Evolutionary conservation across 2,329 filamentous ascomycete species (phyloP), one percentile per base, ranked within the genome.

Genomic region (Colletotrichum cuscutae): DNA sequence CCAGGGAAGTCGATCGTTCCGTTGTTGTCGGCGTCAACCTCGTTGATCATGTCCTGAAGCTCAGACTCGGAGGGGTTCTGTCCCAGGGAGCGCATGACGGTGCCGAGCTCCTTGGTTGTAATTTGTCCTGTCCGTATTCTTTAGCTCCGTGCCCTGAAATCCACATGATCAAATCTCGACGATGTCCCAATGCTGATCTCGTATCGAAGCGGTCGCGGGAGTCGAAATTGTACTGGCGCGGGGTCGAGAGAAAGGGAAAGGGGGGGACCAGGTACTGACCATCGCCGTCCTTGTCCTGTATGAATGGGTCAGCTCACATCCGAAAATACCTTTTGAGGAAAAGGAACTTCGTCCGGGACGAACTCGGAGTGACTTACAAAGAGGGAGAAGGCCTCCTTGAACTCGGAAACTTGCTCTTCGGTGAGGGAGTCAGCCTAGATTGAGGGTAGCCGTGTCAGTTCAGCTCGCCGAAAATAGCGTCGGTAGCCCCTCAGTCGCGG

Each of bases 311-410:
- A 70, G 70, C 62, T 67, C 37, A 67, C 71, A 74, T 77, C 69
- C 32, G 74, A 26, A 26, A 53, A 9, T 28, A 12, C 73, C 35
- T 73, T 64, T 63, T 11, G 15, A 46, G 54, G 57, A 46, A 28
- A n/a, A 71, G n/a, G 12, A 8, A 28, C 15, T 56, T 22, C 35
- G 49, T 56, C 13, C 61, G 73, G n/a, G 37, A 19, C 32, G 46
- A 30, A 26, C 8, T 63, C 32, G 46, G 8, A 37, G 15, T 26
- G 13, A 86, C 97, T 93, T 93, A 99, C 97, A 87, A 99, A 99
- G 78, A 99, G 94, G 84, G 97, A 99, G 89, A 99, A 99, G 68
- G 97, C 97, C 89, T 99, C 97, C 94, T 98, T 99, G 90, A 98
- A 99, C 89, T 99, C 97, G 84, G 97, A 98, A 84, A 99, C 97